Percentiles rank a stretch among this genome's conserved stretches.
Conservation (phyloP, 441 rosid genomes). For the Arabidopsis hybrid region DNA sequence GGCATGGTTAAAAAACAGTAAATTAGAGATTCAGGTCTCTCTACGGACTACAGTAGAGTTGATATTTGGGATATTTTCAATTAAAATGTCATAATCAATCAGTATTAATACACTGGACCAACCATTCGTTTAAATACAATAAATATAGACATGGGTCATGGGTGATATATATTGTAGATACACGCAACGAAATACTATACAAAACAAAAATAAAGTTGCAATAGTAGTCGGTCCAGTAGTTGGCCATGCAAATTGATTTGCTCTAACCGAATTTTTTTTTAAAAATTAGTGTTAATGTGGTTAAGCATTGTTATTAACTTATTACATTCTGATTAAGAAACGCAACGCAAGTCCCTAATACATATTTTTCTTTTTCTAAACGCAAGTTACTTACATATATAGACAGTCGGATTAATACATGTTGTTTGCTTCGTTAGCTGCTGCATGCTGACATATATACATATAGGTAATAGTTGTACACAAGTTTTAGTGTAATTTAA, state of each 20-base stretch:
- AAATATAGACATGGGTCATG: conserved; percentile 42
- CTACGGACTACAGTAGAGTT: neutral
- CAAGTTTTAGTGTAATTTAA: too few relatives aligned
- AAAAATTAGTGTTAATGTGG: conserved; percentile 19
- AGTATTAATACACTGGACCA: conserved; percentile 44
- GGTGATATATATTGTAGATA: conserved; percentile 6
- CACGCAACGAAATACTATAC: conserved; percentile 25
- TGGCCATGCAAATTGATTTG: conserved; percentile 13
- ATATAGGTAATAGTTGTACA: too few relatives aligned
- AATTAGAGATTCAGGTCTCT: neutral
- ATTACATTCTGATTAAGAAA: too few relatives aligned
- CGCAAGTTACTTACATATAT: neutral
- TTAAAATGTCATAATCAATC: conserved; percentile 41
- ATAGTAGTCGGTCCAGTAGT: conserved; percentile 44
- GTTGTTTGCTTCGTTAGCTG: too few relatives aligned
- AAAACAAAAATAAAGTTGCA: conserved; percentile 1
- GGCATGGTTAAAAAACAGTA: too few relatives aligned
- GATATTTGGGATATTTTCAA: conserved; percentile 24
- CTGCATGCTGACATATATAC: too few relatives aligned
- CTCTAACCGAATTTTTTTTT: too few relatives aligned
- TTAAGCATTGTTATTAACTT: neutral
- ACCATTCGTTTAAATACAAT: conserved; percentile 39
- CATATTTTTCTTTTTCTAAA: neutral
- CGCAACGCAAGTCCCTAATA: too few relatives aligned
- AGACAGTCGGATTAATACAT: too few relatives aligned